phyloP scores from a whole-genome alignment of 805 yeast genomes.

The Priceomyces haplophilus region DNA sequence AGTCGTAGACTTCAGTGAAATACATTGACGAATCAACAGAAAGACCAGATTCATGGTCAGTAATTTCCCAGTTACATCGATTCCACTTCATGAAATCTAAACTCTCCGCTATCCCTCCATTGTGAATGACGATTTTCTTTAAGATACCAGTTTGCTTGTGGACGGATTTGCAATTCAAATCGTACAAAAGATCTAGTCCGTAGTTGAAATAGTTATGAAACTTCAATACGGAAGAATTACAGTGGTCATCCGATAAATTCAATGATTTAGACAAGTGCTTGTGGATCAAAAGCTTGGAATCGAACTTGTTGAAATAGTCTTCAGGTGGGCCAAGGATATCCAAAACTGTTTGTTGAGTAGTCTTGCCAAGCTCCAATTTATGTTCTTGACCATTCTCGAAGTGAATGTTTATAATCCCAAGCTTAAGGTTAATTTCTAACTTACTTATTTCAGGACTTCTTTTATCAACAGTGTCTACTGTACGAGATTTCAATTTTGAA shows the following conservation, averaged over 20 bases:
- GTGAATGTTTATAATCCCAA: constrained; percentile 22
- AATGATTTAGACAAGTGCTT: constrained; percentile 22
- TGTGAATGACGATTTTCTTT: constrained; percentile 48
- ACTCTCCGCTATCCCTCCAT: constrained; percentile 49
- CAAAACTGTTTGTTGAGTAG: constrained; percentile 50
- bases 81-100: constrained; percentile 55
- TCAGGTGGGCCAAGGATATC: constrained; percentile 55
- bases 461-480: not conserved
- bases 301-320: constrained; percentile 46
- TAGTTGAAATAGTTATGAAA: constrained; percentile 56
- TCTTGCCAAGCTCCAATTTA: constrained; percentile 33
- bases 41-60: constrained; percentile 7
- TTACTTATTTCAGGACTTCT: not conserved
- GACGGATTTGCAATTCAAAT: constrained; percentile 24
- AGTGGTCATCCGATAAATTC: constrained; percentile 8
- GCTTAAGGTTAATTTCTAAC: constrained; percentile 17
- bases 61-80: constrained; percentile 44
- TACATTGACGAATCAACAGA: constrained; percentile 24
- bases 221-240: constrained; percentile 19
- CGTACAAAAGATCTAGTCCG: constrained; percentile 56
- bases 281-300: constrained; percentile 42
- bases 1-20: constrained; percentile 25
- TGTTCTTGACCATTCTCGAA: constrained; percentile 10
- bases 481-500: not conserved
- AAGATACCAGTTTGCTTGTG: constrained; percentile 30